These are phyloP conservation scores for Lathyrus aphaca DNA, from an alignment of 306 rosid species.

Conservation along the genomic window DNA sequence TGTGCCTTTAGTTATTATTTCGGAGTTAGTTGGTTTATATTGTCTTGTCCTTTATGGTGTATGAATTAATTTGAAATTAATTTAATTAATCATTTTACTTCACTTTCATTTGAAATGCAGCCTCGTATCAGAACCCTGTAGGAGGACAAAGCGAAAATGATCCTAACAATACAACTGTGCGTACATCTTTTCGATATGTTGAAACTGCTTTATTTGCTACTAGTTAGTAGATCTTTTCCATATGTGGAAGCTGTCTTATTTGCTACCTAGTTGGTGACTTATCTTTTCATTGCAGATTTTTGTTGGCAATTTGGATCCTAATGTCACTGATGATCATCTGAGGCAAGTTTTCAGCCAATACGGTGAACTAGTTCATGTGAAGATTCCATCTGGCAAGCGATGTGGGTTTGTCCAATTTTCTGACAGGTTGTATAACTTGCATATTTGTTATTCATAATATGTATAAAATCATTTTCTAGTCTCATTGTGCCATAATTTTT, in stretches of 20 bases:
- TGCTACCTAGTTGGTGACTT: constrained; percentile 36
- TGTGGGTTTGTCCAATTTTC: constrained; percentile 97
- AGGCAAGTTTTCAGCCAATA: constrained; percentile 86
- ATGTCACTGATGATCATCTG: constrained; percentile 81
- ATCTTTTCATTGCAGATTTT: constrained; percentile 64
- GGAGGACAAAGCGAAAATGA: constrained; percentile 85
- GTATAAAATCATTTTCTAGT: not conserved
- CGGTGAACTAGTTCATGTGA: constrained; percentile 87
- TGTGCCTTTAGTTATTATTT: not conserved
- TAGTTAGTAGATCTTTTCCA: constrained; percentile 45
- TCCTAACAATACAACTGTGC: constrained; percentile 93
- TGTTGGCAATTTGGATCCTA: constrained; percentile 93
- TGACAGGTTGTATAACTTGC: constrained; percentile 58
- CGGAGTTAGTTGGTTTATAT: not conserved
- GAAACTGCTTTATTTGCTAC: constrained; percentile 7
- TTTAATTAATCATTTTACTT: constrained; percentile 36
- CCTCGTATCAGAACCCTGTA: constrained; percentile 80
- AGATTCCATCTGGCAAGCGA: constrained; percentile 94
- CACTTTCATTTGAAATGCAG: constrained; percentile 59
- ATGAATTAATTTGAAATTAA: not conserved
- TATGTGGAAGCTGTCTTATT: constrained; percentile 14
- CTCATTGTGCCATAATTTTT: constrained; percentile 4
- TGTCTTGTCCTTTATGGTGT: not conserved
- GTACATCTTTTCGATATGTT: constrained; percentile 46
- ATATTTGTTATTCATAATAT: not conserved